phyloP scores from a whole-genome alignment of 78 protist genomes.

The Planoprotostelium fungivorum region DNA sequence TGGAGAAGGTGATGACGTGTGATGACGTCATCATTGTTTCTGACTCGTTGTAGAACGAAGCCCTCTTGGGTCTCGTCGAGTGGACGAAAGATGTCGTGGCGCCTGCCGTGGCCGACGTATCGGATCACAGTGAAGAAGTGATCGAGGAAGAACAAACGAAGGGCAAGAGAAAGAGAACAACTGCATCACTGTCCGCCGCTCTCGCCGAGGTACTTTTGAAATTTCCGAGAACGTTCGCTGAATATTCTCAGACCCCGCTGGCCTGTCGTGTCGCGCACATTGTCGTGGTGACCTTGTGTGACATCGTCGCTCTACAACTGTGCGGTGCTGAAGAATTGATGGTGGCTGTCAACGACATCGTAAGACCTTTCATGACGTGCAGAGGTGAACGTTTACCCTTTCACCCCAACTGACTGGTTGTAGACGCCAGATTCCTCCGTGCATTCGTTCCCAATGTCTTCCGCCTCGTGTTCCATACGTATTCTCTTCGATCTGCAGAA shows the following conservation, averaged over 20 bases:
- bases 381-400: not conserved
- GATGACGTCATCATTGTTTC: not conserved
- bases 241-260: not conserved
- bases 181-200: too few relatives aligned
- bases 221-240: too few relatives aligned
- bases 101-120: not conserved
- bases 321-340: not conserved
- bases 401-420: not conserved
- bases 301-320: not conserved
- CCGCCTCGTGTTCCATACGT: not conserved
- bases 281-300: not conserved
- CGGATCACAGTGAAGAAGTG: not conserved
- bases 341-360: not conserved
- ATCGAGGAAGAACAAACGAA: not conserved
- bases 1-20: not conserved
- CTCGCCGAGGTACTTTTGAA: too few relatives aligned
- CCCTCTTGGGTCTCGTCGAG: not conserved
- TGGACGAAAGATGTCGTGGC: not conserved
- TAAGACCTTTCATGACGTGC: not conserved
- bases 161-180: not conserved
- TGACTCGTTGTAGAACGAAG: not conserved
- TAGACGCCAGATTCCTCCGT: not conserved
- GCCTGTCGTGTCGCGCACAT: not conserved
- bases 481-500: not conserved
- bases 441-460: not conserved